A percentile compares a stretch with the other conserved stretches of the same genome.
These are phyloP conservation scores for Fomitopsis pinicola DNA, from an alignment of 1,284 basidiomycete genomes.

Conservation along the genomic window DNA sequence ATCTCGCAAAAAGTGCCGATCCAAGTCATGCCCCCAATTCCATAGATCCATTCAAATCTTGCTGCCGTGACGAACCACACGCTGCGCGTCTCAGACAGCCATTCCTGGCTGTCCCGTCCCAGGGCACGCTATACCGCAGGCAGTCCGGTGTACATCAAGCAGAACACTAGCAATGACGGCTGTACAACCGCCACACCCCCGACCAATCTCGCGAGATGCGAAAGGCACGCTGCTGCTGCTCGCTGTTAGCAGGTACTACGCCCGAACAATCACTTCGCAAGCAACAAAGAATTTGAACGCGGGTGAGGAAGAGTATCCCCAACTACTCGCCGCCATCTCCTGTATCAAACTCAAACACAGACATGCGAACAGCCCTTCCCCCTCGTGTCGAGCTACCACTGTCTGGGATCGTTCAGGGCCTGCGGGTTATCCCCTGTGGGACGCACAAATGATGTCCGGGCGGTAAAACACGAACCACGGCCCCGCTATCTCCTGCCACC, in stretches of 20 bases:
- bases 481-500: not conserved
- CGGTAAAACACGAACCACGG: not conserved
- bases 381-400: not conserved
- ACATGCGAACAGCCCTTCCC: not conserved
- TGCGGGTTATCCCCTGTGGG: not conserved
- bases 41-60: not conserved
- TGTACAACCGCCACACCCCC: not conserved
- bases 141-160: not conserved
- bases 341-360: not conserved
- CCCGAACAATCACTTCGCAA: not conserved
- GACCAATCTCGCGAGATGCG: not conserved
- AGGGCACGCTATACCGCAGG: not conserved
- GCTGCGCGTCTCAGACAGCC: not conserved
- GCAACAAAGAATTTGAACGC: not conserved
- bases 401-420: not conserved
- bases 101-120: not conserved
- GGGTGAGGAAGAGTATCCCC: not conserved
- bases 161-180: not conserved
- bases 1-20: not conserved
- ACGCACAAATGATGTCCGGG: not conserved
- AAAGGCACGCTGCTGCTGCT: not conserved
- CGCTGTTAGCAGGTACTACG: not conserved
- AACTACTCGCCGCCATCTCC: not conserved
- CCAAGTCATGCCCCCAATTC: not conserved
- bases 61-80: not conserved